phyloP scores from a whole-genome alignment of 73 alveolate species.

The Stentor roeselii region DNA sequence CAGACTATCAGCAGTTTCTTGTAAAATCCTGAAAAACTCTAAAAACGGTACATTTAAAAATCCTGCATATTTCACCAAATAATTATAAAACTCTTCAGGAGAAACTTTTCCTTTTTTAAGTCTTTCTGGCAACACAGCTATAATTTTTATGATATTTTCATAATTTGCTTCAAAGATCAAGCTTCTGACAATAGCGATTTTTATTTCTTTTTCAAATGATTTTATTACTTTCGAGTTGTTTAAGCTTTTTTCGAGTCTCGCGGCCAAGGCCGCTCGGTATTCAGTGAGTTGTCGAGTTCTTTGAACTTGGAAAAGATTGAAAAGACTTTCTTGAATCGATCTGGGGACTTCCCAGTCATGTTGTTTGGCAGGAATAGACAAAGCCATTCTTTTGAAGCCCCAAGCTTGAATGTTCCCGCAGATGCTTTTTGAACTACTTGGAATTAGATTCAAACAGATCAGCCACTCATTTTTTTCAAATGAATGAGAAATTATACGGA shows the following conservation, averaged over 20 bases:
- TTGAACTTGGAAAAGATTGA: neutral
- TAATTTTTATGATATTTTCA: neutral
- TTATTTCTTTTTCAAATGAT: neutral
- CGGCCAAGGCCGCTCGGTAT: neutral
- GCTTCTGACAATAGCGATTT: neutral
- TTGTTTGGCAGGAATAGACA: neutral
- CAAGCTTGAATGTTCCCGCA: neutral
- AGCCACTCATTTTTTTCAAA: conserved; percentile 11
- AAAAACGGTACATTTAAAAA: neutral
- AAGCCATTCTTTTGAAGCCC: neutral
- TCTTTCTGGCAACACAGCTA: neutral
- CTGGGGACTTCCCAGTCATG: conserved; percentile 5
- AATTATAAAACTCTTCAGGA: conserved; percentile 3
- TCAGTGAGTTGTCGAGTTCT: neutral
- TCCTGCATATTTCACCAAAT: neutral
- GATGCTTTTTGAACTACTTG: neutral
- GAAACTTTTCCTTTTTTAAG: neutral
- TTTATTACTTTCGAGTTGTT: neutral
- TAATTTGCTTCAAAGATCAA: neutral
- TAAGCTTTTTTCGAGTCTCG: neutral
- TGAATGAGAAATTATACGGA: neutral
- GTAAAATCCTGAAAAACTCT: neutral
- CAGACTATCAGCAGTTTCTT: neutral
- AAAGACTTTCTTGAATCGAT: neutral
- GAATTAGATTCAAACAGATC: neutral